These are phyloP conservation scores for Tylopilus intermedius DNA, from an alignment of 768 basidiomycete genomes.

Conservation along the genomic window DNA sequence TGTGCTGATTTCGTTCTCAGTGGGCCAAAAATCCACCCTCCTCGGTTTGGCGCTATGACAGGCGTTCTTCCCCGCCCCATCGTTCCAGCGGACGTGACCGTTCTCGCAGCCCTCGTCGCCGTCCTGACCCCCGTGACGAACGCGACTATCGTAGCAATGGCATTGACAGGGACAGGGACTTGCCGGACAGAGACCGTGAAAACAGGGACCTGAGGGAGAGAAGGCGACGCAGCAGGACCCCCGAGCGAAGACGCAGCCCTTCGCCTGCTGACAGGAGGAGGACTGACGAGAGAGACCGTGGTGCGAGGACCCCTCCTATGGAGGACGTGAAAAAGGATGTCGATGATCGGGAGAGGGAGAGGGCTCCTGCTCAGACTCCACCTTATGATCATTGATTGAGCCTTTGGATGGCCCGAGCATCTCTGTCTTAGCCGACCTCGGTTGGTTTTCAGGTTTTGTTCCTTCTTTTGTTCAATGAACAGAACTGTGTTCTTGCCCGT, in stretches of 20 bases:
- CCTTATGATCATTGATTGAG: constrained; percentile 54
- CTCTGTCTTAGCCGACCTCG: neutral
- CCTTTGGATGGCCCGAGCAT: neutral
- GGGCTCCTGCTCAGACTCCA: constrained; percentile 46
- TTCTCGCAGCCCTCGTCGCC: constrained; percentile 52
- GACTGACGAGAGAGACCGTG: constrained; percentile 44
- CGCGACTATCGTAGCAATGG: constrained; percentile 36
- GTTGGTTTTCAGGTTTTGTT: neutral
- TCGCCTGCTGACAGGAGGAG: constrained; percentile 37
- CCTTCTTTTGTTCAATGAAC: neutral
- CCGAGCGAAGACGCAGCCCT: constrained; percentile 44
- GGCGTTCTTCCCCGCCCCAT: constrained; percentile 44
- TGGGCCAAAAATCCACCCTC: constrained; percentile 84
- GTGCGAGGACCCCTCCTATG: constrained; percentile 47
- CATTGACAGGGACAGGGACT: constrained; percentile 33
- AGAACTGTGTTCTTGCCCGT: neutral
- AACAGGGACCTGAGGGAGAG: constrained; percentile 42
- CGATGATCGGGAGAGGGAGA: constrained; percentile 50
- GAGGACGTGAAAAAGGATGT: constrained; percentile 38
- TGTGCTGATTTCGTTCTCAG: constrained; percentile 30
- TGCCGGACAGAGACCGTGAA: constrained; percentile 28
- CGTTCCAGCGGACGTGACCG: constrained; percentile 42
- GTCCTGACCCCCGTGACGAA: constrained; percentile 35
- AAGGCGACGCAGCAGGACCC: constrained; percentile 46
- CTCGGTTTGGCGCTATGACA: constrained; percentile 74